Base-by-base conservation (phyloP, 768 basidiomycete species). In the Tulasnella sp. region DNA sequence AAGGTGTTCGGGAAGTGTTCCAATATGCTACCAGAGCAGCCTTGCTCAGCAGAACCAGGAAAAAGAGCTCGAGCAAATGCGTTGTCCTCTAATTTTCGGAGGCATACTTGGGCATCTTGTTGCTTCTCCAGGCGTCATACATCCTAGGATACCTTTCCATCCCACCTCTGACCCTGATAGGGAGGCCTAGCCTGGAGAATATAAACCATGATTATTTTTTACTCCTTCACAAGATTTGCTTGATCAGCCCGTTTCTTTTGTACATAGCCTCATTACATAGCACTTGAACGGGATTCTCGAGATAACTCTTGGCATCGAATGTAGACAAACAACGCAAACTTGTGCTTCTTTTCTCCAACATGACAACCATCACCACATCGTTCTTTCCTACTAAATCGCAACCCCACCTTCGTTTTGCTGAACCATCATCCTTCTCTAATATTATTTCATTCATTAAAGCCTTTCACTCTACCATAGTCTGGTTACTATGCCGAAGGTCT, bases 1-100 rank as follows among this genome's bases (percentile, higher is more conserved):
- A 96, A 68, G 92, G 93, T 59, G 93, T 99, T 42, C 81, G 86
- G 56, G 92, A 98, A 68, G 93, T 99, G 39, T 99, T 99, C 79
- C 90, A 98, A 70, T 86, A 84, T 59, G 95, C 95, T 47, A 96
- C 93, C 22, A 81, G 90, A 57, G 83, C 87, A 35, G 92, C 93
- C 24, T 77, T 98, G 32, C 74, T 90, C 55, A 72, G 66, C 67
- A 72, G 75, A 41, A 44, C 43, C 33, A 48, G 42, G 24, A 61
- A 58, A 54, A 57, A 58, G 57, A 54, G 40, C 34, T 37, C 49
- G 9, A 24, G 22, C 33, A 56, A 57, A 45, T 60, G 61, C 47
- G 44, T 61, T 24, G 48, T 61, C 40, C 43, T 58, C 27, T 61
- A 57, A 53, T 52, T 31, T 47, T n/a, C n/a, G n/a, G n/a, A n/a